phyloP scores from a whole-genome alignment of 371 early-diverging fungal genomes.

The Saksenaea vasiformis region DNA sequence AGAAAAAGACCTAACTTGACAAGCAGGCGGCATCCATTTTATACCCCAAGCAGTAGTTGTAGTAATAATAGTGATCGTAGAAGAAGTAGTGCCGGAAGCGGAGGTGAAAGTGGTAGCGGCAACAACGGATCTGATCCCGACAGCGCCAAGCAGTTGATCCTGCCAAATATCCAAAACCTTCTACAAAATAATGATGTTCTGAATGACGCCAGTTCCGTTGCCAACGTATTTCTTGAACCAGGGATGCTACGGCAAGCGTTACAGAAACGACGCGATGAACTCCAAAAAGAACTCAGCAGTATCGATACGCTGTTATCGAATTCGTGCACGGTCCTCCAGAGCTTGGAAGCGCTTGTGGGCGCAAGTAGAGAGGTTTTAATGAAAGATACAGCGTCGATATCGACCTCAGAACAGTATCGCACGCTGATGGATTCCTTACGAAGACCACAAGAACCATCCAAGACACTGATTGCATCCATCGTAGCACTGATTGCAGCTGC shows the following conservation, averaged over 20 bases:
- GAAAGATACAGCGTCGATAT: background rate
- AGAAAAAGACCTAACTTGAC: constrained; percentile 57
- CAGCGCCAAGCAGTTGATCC: background rate
- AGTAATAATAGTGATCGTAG: background rate
- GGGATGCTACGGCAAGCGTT: constrained; percentile 22
- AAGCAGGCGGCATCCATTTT: background rate
- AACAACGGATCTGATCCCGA: background rate
- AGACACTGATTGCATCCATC: background rate
- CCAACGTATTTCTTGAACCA: constrained; percentile 28
- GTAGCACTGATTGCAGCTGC: background rate
- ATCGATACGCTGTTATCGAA: constrained; percentile 34
- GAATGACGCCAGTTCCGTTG: constrained; percentile 7
- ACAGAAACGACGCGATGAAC: constrained; percentile 27
- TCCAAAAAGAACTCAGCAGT: constrained; percentile 36
- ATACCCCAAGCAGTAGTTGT: constrained; percentile 1
- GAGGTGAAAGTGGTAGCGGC: background rate
- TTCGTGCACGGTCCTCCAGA: constrained; percentile 34
- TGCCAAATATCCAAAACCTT: background rate
- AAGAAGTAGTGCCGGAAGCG: background rate
- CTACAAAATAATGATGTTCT: constrained; percentile 2
- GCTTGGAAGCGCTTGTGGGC: constrained; percentile 31
- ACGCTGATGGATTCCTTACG: background rate
- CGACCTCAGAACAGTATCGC: background rate
- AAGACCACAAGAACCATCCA: background rate
- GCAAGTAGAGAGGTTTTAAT: background rate